Conservation (phyloP, 257 asterid genomes). For the Solanum boliviense region DNA sequence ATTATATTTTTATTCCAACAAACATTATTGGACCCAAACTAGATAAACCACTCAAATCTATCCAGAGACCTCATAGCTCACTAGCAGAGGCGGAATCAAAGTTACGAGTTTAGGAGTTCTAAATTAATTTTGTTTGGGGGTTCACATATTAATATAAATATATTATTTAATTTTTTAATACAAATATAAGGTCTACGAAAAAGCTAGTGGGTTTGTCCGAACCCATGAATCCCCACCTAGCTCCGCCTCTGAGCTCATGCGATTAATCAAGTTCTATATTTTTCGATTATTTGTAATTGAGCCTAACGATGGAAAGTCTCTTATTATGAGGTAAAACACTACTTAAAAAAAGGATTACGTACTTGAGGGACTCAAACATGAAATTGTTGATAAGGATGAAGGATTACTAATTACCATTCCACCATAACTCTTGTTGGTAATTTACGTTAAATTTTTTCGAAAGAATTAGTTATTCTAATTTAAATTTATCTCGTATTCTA, state of each 20-base stretch:
- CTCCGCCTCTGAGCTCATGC: no score
- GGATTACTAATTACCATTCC: not conserved
- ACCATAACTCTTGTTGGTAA: rapidly evolving
- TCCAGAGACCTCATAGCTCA: not conserved
- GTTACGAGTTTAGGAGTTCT: no score
- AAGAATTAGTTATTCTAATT: not conserved
- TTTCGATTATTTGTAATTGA: not conserved
- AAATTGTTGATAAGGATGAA: not conserved
- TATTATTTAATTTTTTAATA: no score
- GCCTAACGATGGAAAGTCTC: no score
- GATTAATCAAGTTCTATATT: not conserved
- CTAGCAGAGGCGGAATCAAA: rapidly evolving
- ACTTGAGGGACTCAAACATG: not conserved
- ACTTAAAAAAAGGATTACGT: not conserved
- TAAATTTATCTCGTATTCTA: not conserved
- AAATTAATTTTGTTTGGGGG: no score
- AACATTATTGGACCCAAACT: not conserved
- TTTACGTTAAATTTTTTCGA: not conserved
- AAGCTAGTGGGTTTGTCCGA: no score
- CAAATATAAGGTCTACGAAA: no score
- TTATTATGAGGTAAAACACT: not conserved
- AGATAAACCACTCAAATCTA: not conserved
- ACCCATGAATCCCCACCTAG: no score
- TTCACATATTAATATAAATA: no score
- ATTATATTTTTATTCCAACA: not conserved